Evolutionary conservation across 2,329 filamentous ascomycete genomes (phyloP).

Genomic region (Fusarium brachygibbosum): DNA sequence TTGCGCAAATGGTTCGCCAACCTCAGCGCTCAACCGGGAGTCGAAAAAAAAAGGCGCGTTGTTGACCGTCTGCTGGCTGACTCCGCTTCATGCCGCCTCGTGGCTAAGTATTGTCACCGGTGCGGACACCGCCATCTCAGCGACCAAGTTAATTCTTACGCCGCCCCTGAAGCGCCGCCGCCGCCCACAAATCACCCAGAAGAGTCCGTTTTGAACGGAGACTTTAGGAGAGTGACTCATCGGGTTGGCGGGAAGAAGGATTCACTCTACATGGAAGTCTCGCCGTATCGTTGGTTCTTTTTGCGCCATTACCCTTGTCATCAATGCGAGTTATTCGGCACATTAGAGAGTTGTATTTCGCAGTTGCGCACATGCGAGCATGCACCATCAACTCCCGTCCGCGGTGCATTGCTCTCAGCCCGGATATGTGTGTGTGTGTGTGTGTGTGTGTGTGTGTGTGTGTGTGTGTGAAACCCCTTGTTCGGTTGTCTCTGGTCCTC

Average conservation of each 20-base stretch:
- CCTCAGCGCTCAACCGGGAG: constrained; percentile 14
- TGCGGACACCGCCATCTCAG: constrained; percentile 42
- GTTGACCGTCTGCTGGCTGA: constrained; percentile 39
- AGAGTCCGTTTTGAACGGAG: constrained; percentile 31
- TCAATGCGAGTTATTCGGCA: constrained; percentile 44
- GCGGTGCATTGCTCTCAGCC: constrained; percentile 34
- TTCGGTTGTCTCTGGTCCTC: constrained; percentile 25
- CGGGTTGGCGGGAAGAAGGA: constrained; percentile 34
- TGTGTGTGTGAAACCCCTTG: constrained; percentile 35
- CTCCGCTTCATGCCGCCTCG: constrained; percentile 40
- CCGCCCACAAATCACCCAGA: constrained; percentile 37
- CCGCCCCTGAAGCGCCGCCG: constrained; percentile 36
- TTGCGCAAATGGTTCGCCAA: constrained; percentile 29
- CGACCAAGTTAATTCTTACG: constrained; percentile 31
- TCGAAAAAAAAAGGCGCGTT: constrained; percentile 17
- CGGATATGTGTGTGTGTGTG: constrained; percentile 12
- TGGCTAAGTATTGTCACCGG: constrained; percentile 43
- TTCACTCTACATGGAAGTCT: constrained; percentile 29
- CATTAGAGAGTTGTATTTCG: constrained; percentile 40
- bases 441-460: neutral
- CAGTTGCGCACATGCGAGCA: constrained; percentile 18
- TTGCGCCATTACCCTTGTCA: constrained; percentile 30
- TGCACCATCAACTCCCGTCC: constrained; percentile 43
- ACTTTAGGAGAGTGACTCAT: constrained; percentile 44
- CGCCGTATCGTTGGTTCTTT: constrained; percentile 26